Evolutionary conservation across 768 basidiomycete genomes (phyloP).

Genomic region (Auricularia cornea): DNA sequence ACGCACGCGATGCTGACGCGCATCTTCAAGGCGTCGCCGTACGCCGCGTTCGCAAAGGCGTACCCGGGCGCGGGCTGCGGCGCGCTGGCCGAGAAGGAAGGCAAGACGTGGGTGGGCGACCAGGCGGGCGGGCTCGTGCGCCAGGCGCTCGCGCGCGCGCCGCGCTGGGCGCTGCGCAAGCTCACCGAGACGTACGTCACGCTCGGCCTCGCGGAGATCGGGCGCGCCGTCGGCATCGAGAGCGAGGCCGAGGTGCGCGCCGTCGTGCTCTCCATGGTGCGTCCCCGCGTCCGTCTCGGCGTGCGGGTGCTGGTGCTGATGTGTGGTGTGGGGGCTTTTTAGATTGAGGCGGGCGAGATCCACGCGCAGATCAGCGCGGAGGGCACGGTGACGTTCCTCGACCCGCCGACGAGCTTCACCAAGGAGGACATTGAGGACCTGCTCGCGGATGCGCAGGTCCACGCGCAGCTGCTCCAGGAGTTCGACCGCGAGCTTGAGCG

Average conservation of each 20-base stretch:
- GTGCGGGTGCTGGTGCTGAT: background rate
- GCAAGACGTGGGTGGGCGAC: conserved; percentile 46
- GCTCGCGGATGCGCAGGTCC: conserved; percentile 47
- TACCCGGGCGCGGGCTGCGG: conserved; percentile 52
- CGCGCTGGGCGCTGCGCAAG: conserved; percentile 70
- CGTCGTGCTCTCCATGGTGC: conserved; percentile 69
- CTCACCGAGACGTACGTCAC: conserved; percentile 80
- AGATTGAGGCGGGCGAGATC: conserved; percentile 70
- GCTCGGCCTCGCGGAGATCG: conserved; percentile 65
- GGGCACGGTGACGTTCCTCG: conserved; percentile 66
- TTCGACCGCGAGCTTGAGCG: conserved; percentile 51
- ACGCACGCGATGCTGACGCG: conserved; percentile 49
- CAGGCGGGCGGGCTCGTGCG: conserved; percentile 61
- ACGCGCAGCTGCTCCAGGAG: conserved; percentile 36
- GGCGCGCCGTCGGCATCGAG: conserved; percentile 30
- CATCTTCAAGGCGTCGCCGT: conserved; percentile 59
- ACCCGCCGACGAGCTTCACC: conserved; percentile 42
- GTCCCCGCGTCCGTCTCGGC: conserved; percentile 11
- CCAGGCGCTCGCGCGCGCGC: conserved; percentile 60
- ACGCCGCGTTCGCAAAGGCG: conserved; percentile 50
- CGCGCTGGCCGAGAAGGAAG: conserved; percentile 47
- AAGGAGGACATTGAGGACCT: conserved; percentile 54
- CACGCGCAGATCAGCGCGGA: conserved; percentile 57
- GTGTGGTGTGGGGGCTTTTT: background rate
- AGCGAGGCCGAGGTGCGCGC: conserved; percentile 24